Evolutionary conservation across 2,329 filamentous ascomycete species (phyloP).

Genomic region (Stagonosporopsis cucurbitacearum): DNA sequence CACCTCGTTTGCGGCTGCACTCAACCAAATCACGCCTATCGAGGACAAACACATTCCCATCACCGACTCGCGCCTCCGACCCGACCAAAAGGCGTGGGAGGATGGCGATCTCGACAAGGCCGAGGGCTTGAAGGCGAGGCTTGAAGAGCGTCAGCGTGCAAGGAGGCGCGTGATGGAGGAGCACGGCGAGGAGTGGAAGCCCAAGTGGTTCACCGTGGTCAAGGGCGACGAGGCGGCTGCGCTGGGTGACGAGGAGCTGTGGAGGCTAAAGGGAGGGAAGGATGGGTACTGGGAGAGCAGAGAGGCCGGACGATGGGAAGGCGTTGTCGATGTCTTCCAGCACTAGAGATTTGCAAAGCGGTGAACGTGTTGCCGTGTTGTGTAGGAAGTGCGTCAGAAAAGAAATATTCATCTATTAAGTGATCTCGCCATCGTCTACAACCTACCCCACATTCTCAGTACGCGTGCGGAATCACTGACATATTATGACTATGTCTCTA

Average conservation of each 20-base stretch:
- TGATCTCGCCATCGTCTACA: not conserved
- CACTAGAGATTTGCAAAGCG: not conserved
- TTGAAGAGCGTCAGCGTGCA: conserved; percentile 85
- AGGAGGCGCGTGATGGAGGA: conserved; percentile 79
- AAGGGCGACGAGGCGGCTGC: conserved; percentile 39
- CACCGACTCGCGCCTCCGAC: conserved; percentile 83
- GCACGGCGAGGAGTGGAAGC: conserved; percentile 72
- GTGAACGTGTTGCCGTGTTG: not conserved
- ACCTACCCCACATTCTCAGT: not conserved
- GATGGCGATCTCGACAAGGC: conserved; percentile 81
- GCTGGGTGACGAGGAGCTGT: conserved; percentile 55
- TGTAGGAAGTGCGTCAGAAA: not conserved
- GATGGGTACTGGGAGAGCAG: conserved; percentile 95
- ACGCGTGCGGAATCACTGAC: too few species aligned
- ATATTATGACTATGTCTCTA: too few species aligned
- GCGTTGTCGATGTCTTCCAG: conserved; percentile 63
- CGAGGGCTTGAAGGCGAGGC: conserved; percentile 78
- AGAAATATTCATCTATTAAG: not conserved
- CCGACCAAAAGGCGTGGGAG: conserved; percentile 87
- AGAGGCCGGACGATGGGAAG: conserved; percentile 69
- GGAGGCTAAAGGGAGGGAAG: conserved; percentile 75
- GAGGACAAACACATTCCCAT: conserved; percentile 77
- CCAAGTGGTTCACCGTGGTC: conserved; percentile 84
- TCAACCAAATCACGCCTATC: conserved; percentile 86
- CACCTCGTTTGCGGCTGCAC: conserved; percentile 80